Conservation (phyloP, 148 eudicot genomes). For the Selenicereus undatus region DNA sequence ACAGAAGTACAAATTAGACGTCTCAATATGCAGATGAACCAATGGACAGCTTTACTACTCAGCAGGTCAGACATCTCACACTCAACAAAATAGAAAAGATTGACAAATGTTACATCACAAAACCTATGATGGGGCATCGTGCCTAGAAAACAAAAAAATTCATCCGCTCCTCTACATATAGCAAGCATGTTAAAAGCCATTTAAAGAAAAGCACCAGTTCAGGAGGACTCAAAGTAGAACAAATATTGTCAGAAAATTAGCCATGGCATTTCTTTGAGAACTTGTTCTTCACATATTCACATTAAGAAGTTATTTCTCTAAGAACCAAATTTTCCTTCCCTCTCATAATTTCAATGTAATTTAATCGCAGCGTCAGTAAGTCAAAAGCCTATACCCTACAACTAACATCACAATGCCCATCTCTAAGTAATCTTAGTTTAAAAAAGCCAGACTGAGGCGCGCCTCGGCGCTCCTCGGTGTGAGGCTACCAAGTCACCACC, state of each 20-base stretch:
- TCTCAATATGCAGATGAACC: not conserved
- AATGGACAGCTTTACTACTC: not conserved
- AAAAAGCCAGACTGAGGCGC: no score
- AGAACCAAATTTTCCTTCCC: no score
- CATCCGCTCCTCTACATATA: not conserved
- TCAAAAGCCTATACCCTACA: no score
- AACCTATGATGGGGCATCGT: not conserved
- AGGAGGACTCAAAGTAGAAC: not conserved
- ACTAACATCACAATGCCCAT: not conserved
- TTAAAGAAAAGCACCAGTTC: not conserved
- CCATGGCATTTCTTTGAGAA: not conserved
- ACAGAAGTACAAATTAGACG: not conserved
- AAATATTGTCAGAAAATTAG: not conserved
- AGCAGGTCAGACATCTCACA: not conserved
- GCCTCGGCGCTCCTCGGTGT: no score
- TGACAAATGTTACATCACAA: not conserved
- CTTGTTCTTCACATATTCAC: no score
- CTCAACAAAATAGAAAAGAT: not conserved
- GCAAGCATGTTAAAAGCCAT: not conserved
- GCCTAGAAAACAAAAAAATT: not conserved
- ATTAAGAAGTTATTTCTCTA: not conserved
- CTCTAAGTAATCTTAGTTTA: not conserved
- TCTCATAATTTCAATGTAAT: no score
- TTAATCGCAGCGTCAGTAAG: no score
- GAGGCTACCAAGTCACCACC: no score